phyloP scores from a whole-genome alignment of 495 filamentous ascomycete genomes.

The Aspergillus carlsbadensis region DNA sequence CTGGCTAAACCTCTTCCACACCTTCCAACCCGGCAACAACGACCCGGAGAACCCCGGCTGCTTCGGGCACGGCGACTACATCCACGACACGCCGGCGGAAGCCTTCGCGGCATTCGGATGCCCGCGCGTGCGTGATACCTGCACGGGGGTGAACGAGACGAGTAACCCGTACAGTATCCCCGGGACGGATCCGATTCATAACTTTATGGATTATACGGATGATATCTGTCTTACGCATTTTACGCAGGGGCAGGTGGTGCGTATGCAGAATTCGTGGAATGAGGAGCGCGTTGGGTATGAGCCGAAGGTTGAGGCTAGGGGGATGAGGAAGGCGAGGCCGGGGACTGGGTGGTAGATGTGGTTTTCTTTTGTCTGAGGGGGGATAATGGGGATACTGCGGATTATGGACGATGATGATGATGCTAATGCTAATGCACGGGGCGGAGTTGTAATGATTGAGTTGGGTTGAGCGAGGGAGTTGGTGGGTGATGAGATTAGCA shows the following conservation, averaged over 20 bases:
- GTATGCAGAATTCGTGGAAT: slow-evolving; percentile 6
- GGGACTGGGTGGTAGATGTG: no score
- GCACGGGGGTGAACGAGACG: background rate
- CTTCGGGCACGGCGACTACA: slow-evolving; percentile 11
- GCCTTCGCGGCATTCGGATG: slow-evolving; percentile 1
- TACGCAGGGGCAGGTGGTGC: slow-evolving; percentile 3
- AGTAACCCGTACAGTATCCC: background rate
- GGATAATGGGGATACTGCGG: no score
- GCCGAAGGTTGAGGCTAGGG: background rate
- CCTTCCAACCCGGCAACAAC: slow-evolving; percentile 5
- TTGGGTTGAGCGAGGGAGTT: no score
- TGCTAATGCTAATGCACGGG: no score
- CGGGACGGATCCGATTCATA: slow-evolving; percentile 9
- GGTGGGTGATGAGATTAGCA: no score
- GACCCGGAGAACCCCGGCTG: slow-evolving; percentile 3
- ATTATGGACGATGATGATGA: no score
- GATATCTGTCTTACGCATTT: slow-evolving; percentile 8
- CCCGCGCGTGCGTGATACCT: slow-evolving; percentile 3
- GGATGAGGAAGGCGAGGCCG: no score
- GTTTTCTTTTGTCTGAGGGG: no score
- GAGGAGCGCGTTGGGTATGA: background rate
- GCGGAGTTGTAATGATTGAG: no score
- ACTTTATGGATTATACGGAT: slow-evolving; percentile 17
- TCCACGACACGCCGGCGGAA: slow-evolving; percentile 13
- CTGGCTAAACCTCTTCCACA: slow-evolving; percentile 16